phyloP scores from a whole-genome alignment of 2,329 filamentous ascomycete species.

The Keithomyces neogunnii region DNA sequence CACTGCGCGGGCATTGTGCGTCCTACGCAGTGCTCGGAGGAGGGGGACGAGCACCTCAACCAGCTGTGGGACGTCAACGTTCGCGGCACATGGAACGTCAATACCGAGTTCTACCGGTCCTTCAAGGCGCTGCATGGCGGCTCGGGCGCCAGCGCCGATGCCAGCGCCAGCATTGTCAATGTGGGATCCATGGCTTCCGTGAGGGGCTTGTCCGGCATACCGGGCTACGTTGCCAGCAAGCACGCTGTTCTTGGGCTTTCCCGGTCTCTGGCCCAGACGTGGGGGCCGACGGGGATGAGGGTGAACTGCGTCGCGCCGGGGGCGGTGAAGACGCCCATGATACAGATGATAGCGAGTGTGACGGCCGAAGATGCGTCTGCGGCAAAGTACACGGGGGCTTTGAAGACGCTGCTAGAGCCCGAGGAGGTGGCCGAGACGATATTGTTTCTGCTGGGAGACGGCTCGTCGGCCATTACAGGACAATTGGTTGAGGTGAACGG shows the following conservation, averaged over 20 bases:
- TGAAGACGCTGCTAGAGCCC: neutral
- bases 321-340: slow-evolving; percentile 44
- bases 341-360: neutral
- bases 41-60: neutral
- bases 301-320: slow-evolving; percentile 55
- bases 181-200: slow-evolving; percentile 3
- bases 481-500: slow-evolving; percentile 3
- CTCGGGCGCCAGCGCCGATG: neutral
- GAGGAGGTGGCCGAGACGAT: slow-evolving; percentile 4
- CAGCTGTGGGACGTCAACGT: slow-evolving; percentile 4
- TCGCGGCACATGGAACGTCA: slow-evolving; percentile 3
- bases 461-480: slow-evolving; percentile 1
- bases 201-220: neutral
- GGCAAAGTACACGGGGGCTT: neutral
- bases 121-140: neutral
- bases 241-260: slow-evolving; percentile 4
- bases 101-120: slow-evolving; percentile 2
- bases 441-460: slow-evolving; percentile 1
- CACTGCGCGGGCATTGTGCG: slow-evolving; percentile 1
- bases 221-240: slow-evolving; percentile 3
- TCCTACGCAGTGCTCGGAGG: neutral
- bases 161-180: slow-evolving; percentile 1
- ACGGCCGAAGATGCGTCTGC: neutral
- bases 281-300: slow-evolving; percentile 18
- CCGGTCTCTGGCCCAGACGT: slow-evolving; percentile 1